These are phyloP conservation scores for Globisporangium lucens DNA, from an alignment of 352 stramenopile genomes.

Conservation along the genomic window DNA sequence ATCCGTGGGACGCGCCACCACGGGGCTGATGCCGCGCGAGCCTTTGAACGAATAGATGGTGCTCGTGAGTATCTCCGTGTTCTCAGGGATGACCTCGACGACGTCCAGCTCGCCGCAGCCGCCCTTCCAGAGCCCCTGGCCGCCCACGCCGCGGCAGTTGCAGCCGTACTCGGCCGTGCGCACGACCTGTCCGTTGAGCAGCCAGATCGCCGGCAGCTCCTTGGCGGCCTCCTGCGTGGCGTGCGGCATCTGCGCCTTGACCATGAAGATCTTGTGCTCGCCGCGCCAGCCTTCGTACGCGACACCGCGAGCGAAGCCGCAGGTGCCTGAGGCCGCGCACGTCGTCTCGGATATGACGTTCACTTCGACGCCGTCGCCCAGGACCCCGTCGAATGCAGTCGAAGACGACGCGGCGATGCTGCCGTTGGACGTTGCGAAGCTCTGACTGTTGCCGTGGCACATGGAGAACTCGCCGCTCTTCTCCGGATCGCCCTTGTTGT, in stretches of 20 bases:
- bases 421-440: constrained; percentile 36
- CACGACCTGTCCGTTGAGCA: constrained; percentile 46
- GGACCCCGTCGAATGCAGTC: constrained; percentile 23
- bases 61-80: constrained; percentile 29
- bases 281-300: constrained; percentile 34
- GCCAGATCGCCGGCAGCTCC: constrained; percentile 38
- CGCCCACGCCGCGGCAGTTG: constrained; percentile 48
- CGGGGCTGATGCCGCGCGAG: constrained; percentile 28
- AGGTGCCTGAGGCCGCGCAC: constrained; percentile 19
- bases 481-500: constrained; percentile 39
- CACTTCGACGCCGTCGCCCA: constrained; percentile 36
- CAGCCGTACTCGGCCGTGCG: constrained; percentile 46
- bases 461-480: constrained; percentile 37
- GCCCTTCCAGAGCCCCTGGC: constrained; percentile 38
- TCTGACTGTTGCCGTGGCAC: constrained; percentile 43
- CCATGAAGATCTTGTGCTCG: constrained; percentile 51
- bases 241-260: constrained; percentile 38
- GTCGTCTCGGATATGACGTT: constrained; percentile 39
- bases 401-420: constrained; percentile 11
- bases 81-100: constrained; percentile 31
- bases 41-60: constrained; percentile 52
- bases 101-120: constrained; percentile 52
- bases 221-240: constrained; percentile 8
- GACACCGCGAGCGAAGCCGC: constrained; percentile 27
- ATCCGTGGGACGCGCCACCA: constrained; percentile 23